Evolutionary conservation across 2,329 filamentous ascomycete species (phyloP).

Genomic region (Calonectria honghensis): DNA sequence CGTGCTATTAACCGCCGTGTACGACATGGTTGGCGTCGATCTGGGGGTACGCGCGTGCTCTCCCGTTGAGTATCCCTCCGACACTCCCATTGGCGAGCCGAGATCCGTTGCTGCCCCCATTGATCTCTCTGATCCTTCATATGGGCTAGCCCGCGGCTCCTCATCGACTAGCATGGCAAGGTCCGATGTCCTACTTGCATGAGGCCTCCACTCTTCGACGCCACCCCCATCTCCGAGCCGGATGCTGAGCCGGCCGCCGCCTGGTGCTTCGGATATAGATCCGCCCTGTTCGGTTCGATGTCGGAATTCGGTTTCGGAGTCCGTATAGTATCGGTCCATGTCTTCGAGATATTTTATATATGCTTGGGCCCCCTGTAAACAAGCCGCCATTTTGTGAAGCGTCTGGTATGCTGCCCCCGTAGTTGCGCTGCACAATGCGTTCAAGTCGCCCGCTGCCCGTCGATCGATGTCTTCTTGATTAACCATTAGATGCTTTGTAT

Average conservation of each 20-base stretch:
- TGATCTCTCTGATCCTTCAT: conserved; percentile 41
- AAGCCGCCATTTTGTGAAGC: conserved; percentile 42
- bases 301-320: conserved; percentile 31
- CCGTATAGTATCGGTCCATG: conserved; percentile 40
- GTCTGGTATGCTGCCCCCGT: conserved; percentile 44
- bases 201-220: conserved; percentile 26
- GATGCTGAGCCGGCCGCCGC: conserved; percentile 41
- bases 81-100: conserved; percentile 23
- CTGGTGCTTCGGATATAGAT: conserved; percentile 14
- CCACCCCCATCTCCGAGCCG: conserved; percentile 39
- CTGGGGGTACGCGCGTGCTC: conserved; percentile 30
- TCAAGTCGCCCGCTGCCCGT: conserved; percentile 16
- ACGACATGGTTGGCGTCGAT: conserved; percentile 42
- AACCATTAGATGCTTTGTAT: conserved; percentile 63
- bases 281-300: conserved; percentile 10
- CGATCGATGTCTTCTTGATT: conserved; percentile 29
- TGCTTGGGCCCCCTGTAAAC: conserved; percentile 44
- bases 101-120: conserved; percentile 30
- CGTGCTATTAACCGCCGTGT: conserved; percentile 37
- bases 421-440: conserved; percentile 31
- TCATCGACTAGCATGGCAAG: conserved; percentile 33
- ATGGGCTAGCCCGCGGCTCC: conserved; percentile 31
- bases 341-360: conserved; percentile 46
- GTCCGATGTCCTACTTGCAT: conserved; percentile 27
- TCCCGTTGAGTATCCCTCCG: conserved; percentile 26